phyloP scores from a whole-genome alignment of 306 rosid species.

The Cajanus cajan region DNA sequence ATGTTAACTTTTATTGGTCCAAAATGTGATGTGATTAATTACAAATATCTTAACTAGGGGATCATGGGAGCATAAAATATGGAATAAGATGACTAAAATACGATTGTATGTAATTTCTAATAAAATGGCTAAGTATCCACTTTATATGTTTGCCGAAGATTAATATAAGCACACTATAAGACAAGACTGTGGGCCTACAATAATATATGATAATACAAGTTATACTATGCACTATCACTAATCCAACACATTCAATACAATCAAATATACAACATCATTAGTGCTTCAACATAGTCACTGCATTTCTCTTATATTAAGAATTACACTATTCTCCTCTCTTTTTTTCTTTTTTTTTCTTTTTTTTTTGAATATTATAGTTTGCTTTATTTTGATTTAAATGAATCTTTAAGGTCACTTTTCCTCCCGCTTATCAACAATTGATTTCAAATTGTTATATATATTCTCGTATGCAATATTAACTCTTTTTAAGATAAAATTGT shows the following conservation, averaged over 20 bases:
- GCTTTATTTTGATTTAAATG: too few relatives aligned
- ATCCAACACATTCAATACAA: not conserved
- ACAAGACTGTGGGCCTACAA: not conserved
- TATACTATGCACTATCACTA: not conserved
- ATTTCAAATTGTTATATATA: too few relatives aligned
- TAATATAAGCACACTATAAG: not conserved
- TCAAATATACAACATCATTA: not conserved
- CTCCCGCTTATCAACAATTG: too few relatives aligned
- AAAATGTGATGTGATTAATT: not conserved
- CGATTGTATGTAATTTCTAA: not conserved
- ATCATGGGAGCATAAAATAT: not conserved
- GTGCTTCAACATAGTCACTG: not conserved
- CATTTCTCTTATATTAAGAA: too few relatives aligned
- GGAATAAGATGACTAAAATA: not conserved
- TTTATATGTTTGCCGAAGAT: not conserved
- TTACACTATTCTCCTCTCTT: too few relatives aligned
- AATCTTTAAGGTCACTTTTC: too few relatives aligned
- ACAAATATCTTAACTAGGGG: not conserved
- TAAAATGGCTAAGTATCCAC: not conserved
- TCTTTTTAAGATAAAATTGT: too few relatives aligned
- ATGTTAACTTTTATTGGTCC: not conserved
- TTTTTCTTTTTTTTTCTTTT: too few relatives aligned
- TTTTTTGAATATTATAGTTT: too few relatives aligned
- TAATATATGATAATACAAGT: not conserved
- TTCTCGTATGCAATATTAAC: too few relatives aligned